Evolutionary conservation across 345 rosid genomes (phyloP), one percentile per base, ranked within the genome.

Genomic region (Pugionium dolabratum): DNA sequence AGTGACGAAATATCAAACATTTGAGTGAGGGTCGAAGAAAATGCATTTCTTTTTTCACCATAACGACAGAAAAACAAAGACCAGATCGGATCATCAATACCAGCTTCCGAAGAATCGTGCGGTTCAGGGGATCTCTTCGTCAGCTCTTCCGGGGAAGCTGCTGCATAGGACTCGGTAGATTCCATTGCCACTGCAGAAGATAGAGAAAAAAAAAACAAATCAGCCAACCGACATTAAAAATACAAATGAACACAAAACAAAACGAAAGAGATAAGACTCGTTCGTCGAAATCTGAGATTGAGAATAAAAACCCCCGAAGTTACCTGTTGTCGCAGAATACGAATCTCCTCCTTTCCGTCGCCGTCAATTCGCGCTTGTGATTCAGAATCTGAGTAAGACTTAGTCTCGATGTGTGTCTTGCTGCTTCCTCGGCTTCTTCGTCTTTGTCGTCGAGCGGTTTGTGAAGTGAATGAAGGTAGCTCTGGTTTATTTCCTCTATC

Each of bases 81-180:
- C 43, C 70, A 75, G 79, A 83, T 76, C 76, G 75, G 83, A 84
- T 86, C 83, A 61, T 70, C 55, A 39, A 52, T 60, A 90, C 99
- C 99, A 60, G 87, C 75, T 73, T 80, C 70, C 1, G 92, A 91
- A 27, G 96, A 82, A 68, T 83, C 79, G 4, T 84, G 87, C 76
- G 69, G 87, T 43, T 86, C 87, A 6, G 86, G 84, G 67, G 97
- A 82, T 80, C 91, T 76, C 71, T 82, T 75, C 46, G 80, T 76
- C 35, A 64, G 80, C 44, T 78, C 85, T 85, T 90, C 98, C 41
- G 97, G 95, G 10, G 92, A 86, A 41, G 88, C 85, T 35, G 84
- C 77, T 71, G 84, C 85, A 51, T 92, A 90, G 44, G 93, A 84
- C 76, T 88, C 99, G 34, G 89, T 90, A 47, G 95, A 85, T 72